These are phyloP conservation scores for Colletotrichum somersetense DNA, from an alignment of 2,329 filamentous ascomycete species.

Conservation along the genomic window DNA sequence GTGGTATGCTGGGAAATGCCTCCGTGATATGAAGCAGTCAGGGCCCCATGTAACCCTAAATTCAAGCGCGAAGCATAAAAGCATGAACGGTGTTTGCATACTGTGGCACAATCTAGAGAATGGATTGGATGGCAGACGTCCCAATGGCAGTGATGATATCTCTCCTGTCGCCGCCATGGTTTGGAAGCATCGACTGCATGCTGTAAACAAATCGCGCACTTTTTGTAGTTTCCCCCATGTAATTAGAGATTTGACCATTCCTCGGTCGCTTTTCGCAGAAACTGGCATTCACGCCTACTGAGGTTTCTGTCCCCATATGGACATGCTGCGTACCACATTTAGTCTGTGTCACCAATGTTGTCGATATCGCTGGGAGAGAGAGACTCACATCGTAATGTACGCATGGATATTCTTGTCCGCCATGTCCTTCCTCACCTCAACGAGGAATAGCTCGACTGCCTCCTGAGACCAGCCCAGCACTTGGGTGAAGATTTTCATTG, in stretches of 20 bases:
- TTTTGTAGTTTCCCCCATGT: neutral
- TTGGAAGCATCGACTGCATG: neutral
- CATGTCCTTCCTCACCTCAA: conserved; percentile 49
- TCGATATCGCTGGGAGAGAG: neutral
- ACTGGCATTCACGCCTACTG: neutral
- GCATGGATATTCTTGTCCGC: conserved; percentile 49
- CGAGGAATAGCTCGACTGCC: conserved; percentile 49
- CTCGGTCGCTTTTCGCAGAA: neutral
- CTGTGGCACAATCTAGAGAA: no score
- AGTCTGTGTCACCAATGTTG: neutral
- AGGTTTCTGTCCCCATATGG: conserved; percentile 31
- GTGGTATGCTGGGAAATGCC: neutral
- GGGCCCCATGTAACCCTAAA: neutral
- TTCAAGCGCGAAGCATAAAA: neutral
- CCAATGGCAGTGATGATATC: neutral
- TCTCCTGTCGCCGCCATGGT: neutral
- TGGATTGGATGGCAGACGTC: neutral
- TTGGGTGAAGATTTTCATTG: conserved; percentile 49
- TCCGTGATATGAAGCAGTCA: neutral
- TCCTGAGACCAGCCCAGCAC: conserved; percentile 49
- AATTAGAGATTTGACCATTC: neutral
- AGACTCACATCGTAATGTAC: conserved; percentile 48
- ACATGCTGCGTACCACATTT: conserved; percentile 3
- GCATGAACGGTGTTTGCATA: conserved; percentile 20
- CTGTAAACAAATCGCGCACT: neutral